Base-by-base conservation (phyloP, 805 yeast species). In the Lachancea meyersii region DNA sequence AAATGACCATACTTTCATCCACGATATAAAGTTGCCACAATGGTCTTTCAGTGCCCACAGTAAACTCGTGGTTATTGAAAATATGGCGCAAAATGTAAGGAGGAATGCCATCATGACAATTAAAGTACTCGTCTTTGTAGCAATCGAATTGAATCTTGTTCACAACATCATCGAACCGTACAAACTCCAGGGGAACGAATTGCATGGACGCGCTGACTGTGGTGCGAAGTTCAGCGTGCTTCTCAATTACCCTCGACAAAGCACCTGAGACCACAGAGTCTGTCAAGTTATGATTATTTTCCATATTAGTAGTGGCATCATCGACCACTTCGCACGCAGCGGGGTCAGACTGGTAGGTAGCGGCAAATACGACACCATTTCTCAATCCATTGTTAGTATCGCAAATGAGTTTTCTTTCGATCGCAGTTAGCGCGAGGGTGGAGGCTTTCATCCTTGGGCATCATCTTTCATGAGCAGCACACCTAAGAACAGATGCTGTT, bases 81-180 rank as follows among this genome's bases (percentile, higher is more conserved):
- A 58, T 54, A 24, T 58, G 58, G 33, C 57, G 53, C 9, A 59
- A 41, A 16, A 59, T 27, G 32, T 55, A 57, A 23, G 57, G 54
- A 10, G 65, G 63, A 22, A 57, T 51, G 5, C 59, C 58, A 21
- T 41, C 47, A 21, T 58, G 54, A 31, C 62, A 58, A 32, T 53
- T 51, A 1, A 60, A 49, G 11, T 46, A 38, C 43, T 52, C 59
- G 34, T 59, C 64, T 20, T 54, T 55, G 19, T 45, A 40, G 26
- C 45, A 46, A 4, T 53, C 55, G 33, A 53, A 57, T 19, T 55
- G 49, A 7, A 59, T 47, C 7, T 51, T 45, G n/a, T 47, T 51
- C 5, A 60, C 45, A 18, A 60, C 55, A 39, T 59, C 59, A 9
- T 47, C 45, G 1, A 49, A 31, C 9, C 37, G 42, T 16, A 59